Evolutionary conservation across 768 basidiomycete species (phyloP), one percentile per base, ranked within the genome.

Genomic region (Mycena kentingensis): DNA sequence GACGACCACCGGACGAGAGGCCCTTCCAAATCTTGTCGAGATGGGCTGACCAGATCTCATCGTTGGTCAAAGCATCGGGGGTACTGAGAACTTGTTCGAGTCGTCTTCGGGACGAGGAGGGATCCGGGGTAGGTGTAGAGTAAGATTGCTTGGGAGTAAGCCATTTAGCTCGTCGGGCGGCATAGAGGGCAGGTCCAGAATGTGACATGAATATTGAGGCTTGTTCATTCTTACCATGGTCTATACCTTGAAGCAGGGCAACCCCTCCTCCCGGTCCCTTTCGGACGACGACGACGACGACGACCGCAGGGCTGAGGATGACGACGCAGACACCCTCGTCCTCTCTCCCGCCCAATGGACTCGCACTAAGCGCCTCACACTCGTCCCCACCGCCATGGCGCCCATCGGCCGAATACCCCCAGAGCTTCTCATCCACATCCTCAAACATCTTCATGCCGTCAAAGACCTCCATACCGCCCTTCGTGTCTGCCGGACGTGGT

Each of bases 341-440:
- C 69, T 75, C 22, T 77, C 83, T 2, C 87, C 87, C n/a, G 87
- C 87, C 25, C 86, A 84, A 67, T 88, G 87, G 87, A 70, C 78
- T 49, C 53, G 67, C 67, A 72, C 73, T 62, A 65, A 64, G 32
- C 60, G 53, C 57, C 63, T 60, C 5, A 52, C 58, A 51, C 46
- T 60, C 54, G 28, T 62, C 44, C 55, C 58, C 46, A 24, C 49
- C 46, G 46, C 64, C n/a, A 73, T 72, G 46, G 81, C 85, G 15
- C 82, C 81, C 45, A 85, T 88, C 63, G 77, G 84, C 6, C 73
- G 75, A 44, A 75, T 98, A 4, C 95, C 95, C 7, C 88, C 90
- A 52, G 96, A 98, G 69, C 81, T 98, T 34, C 84, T 98, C 65
- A 90, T 97, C 15, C 88, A 96, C 66, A 89, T 98, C 64, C 80